Evolutionary conservation across 1,139 yeast species (phyloP).

Genomic region (Hyphopichia khmerensis): DNA sequence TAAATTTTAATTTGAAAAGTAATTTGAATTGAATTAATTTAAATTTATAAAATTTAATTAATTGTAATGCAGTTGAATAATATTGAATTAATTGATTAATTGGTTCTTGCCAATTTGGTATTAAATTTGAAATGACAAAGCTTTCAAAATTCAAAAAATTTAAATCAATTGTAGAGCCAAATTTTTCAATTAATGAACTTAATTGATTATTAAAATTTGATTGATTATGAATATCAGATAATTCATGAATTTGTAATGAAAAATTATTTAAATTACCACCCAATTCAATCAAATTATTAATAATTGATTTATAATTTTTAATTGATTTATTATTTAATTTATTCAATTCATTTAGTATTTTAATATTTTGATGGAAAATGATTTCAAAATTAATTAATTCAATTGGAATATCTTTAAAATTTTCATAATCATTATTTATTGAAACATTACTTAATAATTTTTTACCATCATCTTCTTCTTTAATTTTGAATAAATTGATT

Average conservation of each 20-base stretch:
- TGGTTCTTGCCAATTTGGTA: conserved; percentile 50
- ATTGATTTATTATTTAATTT: conserved; percentile 33
- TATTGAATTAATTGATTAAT: conserved; percentile 43
- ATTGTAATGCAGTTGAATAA: conserved; percentile 35
- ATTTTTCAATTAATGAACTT: conserved; percentile 39
- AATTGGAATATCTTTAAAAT: conserved; percentile 31
- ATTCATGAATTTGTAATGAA: conserved; percentile 43
- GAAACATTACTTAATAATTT: background rate
- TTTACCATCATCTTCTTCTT: conserved; percentile 11
- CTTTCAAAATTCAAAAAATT: conserved; percentile 42
- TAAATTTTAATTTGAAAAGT: conserved; percentile 40
- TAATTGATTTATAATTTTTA: conserved; percentile 29
- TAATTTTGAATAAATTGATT: conserved; percentile 31
- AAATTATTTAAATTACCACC: conserved; percentile 51
- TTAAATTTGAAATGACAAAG: conserved; percentile 31
- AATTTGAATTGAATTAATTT: conserved; percentile 45
- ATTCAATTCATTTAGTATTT: conserved; percentile 31
- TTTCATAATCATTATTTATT: background rate
- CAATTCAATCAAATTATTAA: conserved; percentile 37
- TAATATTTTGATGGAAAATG: conserved; percentile 34
- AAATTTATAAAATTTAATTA: conserved; percentile 45
- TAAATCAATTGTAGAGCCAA: conserved; percentile 47
- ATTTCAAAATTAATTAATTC: conserved; percentile 35
- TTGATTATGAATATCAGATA: conserved; percentile 10
- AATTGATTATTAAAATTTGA: conserved; percentile 24